Base-by-base conservation (phyloP, 73 alveolate genomes). In the Uronychia binucleata region DNA sequence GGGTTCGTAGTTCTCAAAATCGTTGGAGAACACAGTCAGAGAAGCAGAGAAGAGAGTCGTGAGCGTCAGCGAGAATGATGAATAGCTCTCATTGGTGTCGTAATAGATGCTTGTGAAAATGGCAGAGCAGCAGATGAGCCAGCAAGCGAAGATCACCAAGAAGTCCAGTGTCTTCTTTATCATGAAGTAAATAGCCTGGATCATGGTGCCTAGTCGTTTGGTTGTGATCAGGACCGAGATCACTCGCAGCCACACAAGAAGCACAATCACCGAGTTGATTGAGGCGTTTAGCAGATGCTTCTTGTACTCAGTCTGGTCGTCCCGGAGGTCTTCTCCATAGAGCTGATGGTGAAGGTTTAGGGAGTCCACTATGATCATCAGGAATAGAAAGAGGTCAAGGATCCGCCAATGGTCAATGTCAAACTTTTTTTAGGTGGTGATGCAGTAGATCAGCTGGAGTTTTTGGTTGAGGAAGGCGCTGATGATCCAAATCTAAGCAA, bases 41-140 rank as follows among this genome's bases (percentile, higher is more conserved):
- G 86, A n/a, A 46, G 91, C 91, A 13, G 91, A 85, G 81, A 85
- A 85, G 5, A 85, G 81, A 0, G 91, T 85, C 27, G 84, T 85
- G 8, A 85, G 76, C 1, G 86, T 77, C 31, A 85, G 77, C 34
- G 91, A 74, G 57, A 85, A 85, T 19, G 81, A 34, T 30, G 74
- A 1, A 30, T 85, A 85, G 75, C 57, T 8, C 1, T 31, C 80
- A 30, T 85, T 35, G 11, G 91, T 57, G 74, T 85, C 91, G 57
- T 85, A 85, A 77, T 85, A 85, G 5, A 85, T 85, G 1, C 83
- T 75, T 0, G 91, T 85, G 76, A 85, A 85, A 0, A 85, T 85
- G n/a, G 91, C 91, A 26, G 91, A 32, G 74, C 86, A 29, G 31
- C 91, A 85, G 5, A 85, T 77, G 34, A 85, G 31, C 91, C 91